These are phyloP conservation scores for Leersia perrieri DNA, from an alignment of 176 grass and related monocot genomes.

Conservation along the genomic window DNA sequence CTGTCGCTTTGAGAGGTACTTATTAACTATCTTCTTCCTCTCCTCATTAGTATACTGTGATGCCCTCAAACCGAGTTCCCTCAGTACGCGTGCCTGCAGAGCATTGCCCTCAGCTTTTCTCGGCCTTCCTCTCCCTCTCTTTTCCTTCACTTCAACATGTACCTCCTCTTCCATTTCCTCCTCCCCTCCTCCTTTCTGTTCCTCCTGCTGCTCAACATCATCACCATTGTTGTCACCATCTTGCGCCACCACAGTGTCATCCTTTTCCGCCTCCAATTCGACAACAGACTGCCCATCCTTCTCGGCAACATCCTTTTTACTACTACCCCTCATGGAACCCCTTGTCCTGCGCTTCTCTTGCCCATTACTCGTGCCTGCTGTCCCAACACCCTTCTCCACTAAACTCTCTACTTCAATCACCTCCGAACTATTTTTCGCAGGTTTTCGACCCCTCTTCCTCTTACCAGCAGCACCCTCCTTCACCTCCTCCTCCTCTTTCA, in stretches of 20 bases:
- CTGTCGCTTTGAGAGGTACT: slow-evolving; percentile 64
- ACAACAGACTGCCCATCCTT: slow-evolving; percentile 14
- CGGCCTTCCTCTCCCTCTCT: slow-evolving; percentile 52
- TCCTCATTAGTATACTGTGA: slow-evolving; percentile 61
- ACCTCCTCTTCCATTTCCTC: slow-evolving; percentile 36
- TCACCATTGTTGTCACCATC: background rate
- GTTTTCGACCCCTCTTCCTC: slow-evolving; percentile 36
- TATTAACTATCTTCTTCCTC: slow-evolving; percentile 71
- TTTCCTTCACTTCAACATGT: slow-evolving; percentile 44
- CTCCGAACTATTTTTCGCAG: slow-evolving; percentile 10
- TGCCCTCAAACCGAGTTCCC: slow-evolving; percentile 41
- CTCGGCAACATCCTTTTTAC: slow-evolving; percentile 21
- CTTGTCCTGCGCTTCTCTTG: slow-evolving; percentile 4
- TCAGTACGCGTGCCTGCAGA: slow-evolving; percentile 32
- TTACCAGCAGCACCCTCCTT: slow-evolving; percentile 22
- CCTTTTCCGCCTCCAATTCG: slow-evolving; percentile 15
- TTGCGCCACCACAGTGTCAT: background rate
- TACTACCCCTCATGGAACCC: slow-evolving; percentile 5
- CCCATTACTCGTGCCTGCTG: background rate
- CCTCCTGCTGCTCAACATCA: background rate
- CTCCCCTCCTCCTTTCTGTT: background rate
- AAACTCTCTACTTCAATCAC: slow-evolving; percentile 32
- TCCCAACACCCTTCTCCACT: slow-evolving; percentile 5
- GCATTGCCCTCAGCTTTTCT: slow-evolving; percentile 38
- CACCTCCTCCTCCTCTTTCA: slow-evolving; percentile 24